Conservation (phyloP, 2,329 filamentous ascomycete genomes). For the Cordyceps fumosorosea region DNA sequence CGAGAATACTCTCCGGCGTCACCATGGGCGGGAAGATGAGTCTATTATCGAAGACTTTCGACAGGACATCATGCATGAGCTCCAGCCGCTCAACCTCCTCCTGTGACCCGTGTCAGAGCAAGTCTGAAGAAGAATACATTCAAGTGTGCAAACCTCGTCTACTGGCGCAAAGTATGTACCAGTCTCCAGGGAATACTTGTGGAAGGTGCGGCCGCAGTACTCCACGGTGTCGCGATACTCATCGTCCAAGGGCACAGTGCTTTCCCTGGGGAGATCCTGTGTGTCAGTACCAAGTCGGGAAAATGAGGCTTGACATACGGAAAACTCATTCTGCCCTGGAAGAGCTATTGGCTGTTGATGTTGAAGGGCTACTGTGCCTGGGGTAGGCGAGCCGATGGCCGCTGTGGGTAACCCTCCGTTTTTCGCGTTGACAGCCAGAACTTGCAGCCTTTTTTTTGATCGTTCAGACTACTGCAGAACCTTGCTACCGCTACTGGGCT, state of each 20-base stretch:
- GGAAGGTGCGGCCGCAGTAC: slow-evolving; percentile 58
- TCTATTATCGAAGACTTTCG: slow-evolving; percentile 57
- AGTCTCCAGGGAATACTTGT: slow-evolving; percentile 59
- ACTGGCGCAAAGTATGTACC: slow-evolving; percentile 61
- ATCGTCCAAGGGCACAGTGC: slow-evolving; percentile 49
- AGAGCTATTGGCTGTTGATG: background rate
- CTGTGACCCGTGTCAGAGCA: slow-evolving; percentile 32
- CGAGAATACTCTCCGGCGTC: slow-evolving; percentile 53
- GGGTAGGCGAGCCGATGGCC: background rate
- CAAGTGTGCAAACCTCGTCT: slow-evolving; percentile 53
- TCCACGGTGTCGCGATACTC: slow-evolving; percentile 52
- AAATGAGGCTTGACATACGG: background rate
- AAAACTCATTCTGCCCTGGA: background rate
- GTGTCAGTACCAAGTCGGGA: background rate
- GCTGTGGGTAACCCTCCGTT: background rate
- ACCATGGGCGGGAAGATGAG: slow-evolving; percentile 63
- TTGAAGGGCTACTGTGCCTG: background rate
- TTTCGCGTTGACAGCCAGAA: background rate
- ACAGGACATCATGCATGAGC: slow-evolving; percentile 56
- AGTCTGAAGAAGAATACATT: slow-evolving; percentile 13
- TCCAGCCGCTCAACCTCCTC: slow-evolving; percentile 61
- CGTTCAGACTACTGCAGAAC: background rate
- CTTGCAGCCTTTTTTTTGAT: background rate
- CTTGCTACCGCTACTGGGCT: background rate
- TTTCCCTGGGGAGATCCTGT: slow-evolving; percentile 31